Percentiles rank a stretch among this genome's conserved stretches.
Evolutionary conservation across 1,284 basidiomycete species (phyloP).

Genomic region (Tylopilus sp.): DNA sequence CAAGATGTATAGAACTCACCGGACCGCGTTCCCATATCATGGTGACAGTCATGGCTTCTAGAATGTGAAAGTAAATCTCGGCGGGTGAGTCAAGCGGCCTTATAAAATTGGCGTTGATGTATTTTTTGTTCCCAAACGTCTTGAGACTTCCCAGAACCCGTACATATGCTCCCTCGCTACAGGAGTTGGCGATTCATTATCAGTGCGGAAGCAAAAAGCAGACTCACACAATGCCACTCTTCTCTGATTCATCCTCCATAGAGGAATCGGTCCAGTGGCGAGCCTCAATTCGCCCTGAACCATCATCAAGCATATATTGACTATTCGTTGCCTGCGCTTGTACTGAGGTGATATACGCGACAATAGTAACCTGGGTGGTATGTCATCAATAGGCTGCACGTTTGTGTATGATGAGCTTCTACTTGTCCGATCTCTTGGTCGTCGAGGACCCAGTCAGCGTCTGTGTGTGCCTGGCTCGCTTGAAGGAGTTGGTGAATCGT

Average conservation of each 20-base stretch:
- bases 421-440: slow-evolving; percentile 80
- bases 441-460: slow-evolving; percentile 85
- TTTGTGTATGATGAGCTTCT: slow-evolving; percentile 18
- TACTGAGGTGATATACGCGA: slow-evolving; percentile 76
- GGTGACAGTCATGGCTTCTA: slow-evolving; percentile 49
- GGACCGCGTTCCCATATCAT: slow-evolving; percentile 47
- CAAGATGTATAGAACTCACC: slow-evolving; percentile 27
- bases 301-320: slow-evolving; percentile 82
- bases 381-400: not conserved
- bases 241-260: slow-evolving; percentile 48
- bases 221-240: slow-evolving; percentile 42
- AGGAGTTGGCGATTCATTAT: not conserved
- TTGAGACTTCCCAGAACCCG: slow-evolving; percentile 91
- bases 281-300: slow-evolving; percentile 83
- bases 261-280: slow-evolving; percentile 82
- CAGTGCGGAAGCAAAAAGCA: not conserved
- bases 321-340: slow-evolving; percentile 77
- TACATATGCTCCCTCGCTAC: slow-evolving; percentile 73
- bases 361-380: slow-evolving; percentile 55
- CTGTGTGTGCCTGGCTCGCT: slow-evolving; percentile 79
- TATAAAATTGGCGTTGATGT: slow-evolving; percentile 75
- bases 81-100: slow-evolving; percentile 66
- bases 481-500: slow-evolving; percentile 77
- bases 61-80: slow-evolving; percentile 79
- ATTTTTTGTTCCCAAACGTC: slow-evolving; percentile 76